These are phyloP conservation scores for Pseudogymnoascus pannorum DNA, from an alignment of 2,329 filamentous ascomycete genomes.

Conservation along the genomic window DNA sequence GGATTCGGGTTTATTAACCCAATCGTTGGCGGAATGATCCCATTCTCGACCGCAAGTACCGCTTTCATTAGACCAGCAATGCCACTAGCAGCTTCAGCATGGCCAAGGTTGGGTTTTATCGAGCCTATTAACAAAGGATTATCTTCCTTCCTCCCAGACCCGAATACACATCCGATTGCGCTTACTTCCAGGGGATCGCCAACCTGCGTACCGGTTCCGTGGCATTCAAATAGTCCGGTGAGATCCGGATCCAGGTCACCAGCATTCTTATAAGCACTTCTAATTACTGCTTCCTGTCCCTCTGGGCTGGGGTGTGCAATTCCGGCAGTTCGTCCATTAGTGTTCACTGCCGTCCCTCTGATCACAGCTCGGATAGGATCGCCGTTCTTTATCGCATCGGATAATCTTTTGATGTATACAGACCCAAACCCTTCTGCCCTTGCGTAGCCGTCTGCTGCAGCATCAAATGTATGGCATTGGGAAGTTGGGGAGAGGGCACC, in stretches of 20 bases:
- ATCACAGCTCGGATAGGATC: slow-evolving; percentile 51
- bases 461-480: slow-evolving; percentile 37
- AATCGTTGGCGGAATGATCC: slow-evolving; percentile 24
- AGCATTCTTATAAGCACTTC: not conserved
- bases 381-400: slow-evolving; percentile 49
- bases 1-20: slow-evolving; percentile 26
- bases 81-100: slow-evolving; percentile 20
- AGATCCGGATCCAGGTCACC: slow-evolving; percentile 13
- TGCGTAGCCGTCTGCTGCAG: slow-evolving; percentile 53
- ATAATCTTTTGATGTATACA: slow-evolving; percentile 51
- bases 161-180: slow-evolving; percentile 16
- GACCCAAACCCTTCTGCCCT: slow-evolving; percentile 54
- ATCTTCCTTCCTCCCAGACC: slow-evolving; percentile 12
- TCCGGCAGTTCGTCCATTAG: slow-evolving; percentile 47
- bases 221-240: not conserved
- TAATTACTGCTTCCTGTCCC: slow-evolving; percentile 31
- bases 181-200: slow-evolving; percentile 16
- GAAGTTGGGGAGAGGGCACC: no score
- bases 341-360: slow-evolving; percentile 44
- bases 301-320: slow-evolving; percentile 45
- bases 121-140: slow-evolving; percentile 13
- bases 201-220: not conserved
- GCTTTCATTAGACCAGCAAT: slow-evolving; percentile 20
- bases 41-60: slow-evolving; percentile 25
- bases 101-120: slow-evolving; percentile 25